Percentiles rank a stretch among this genome's conserved stretches.
Conservation (phyloP, 768 basidiomycete genomes). For the Tulasnella sp. region DNA sequence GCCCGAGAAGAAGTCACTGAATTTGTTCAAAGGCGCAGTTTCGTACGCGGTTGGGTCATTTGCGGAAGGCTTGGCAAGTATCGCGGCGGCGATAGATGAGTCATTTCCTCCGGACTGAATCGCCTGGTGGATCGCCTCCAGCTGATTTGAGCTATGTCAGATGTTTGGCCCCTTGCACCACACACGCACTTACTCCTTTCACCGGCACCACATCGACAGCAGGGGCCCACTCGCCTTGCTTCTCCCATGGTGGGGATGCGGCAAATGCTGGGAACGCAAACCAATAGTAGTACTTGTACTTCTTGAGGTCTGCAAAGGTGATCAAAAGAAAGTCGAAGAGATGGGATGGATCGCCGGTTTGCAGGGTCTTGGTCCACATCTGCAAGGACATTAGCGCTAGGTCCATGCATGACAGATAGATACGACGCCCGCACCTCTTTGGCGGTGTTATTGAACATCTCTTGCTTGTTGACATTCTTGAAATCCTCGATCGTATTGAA, state of each 20-base stretch:
- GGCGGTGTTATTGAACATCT: constrained; percentile 64
- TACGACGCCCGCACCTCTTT: constrained; percentile 41
- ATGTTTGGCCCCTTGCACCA: neutral
- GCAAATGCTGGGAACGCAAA: constrained; percentile 92
- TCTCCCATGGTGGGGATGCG: constrained; percentile 84
- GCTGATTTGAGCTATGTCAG: constrained; percentile 14
- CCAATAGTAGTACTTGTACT: constrained; percentile 97
- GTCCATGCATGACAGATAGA: neutral
- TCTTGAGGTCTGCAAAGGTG: constrained; percentile 95
- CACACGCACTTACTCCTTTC: neutral
- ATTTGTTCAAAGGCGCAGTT: constrained; percentile 42
- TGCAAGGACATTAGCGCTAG: constrained; percentile 21
- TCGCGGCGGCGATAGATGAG: constrained; percentile 27
- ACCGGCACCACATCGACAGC: constrained; percentile 34
- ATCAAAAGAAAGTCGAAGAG: constrained; percentile 79
- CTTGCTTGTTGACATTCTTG: constrained; percentile 76
- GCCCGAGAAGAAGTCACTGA: constrained; percentile 43
- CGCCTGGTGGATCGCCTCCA: constrained; percentile 41
- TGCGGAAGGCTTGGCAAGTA: constrained; percentile 47
- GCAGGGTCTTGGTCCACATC: constrained; percentile 58
- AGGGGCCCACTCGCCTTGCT: constrained; percentile 43
- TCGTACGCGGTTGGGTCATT: constrained; percentile 23
- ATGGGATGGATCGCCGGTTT: constrained; percentile 40
- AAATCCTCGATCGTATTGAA: constrained; percentile 98
- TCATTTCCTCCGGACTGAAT: constrained; percentile 21